Conservation (phyloP, 495 filamentous ascomycete species). For the Lepraria neglecta region DNA sequence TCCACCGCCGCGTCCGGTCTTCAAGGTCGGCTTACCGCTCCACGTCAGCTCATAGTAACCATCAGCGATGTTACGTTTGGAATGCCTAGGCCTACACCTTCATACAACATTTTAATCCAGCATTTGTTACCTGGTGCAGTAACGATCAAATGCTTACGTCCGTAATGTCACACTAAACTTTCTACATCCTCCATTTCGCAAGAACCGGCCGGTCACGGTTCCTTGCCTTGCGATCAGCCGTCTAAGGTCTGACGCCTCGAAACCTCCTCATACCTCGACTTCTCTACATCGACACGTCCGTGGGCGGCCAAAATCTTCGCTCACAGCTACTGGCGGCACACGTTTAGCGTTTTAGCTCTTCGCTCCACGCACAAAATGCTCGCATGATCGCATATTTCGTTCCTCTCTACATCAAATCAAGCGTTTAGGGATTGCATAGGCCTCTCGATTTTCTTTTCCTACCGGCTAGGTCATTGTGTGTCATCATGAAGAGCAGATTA, state of each 20-base stretch:
- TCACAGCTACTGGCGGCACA: slow-evolving; percentile 12
- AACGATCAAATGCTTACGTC: slow-evolving; percentile 9
- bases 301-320: slow-evolving; percentile 3
- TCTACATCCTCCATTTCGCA: slow-evolving; percentile 1
- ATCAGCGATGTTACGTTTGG: background rate
- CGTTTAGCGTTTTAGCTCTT: slow-evolving; percentile 7
- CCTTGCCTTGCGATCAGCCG: slow-evolving; percentile 14
- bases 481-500: background rate
- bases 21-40: background rate
- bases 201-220: slow-evolving; percentile 18
- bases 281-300: slow-evolving; percentile 1
- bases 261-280: background rate
- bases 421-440: slow-evolving; percentile 19
- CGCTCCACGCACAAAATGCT: slow-evolving; percentile 13
- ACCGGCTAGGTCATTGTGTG: slow-evolving; percentile 8
- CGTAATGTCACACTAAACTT: background rate
- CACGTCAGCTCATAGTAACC: background rate
- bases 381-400: slow-evolving; percentile 12
- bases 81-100: background rate
- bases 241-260: slow-evolving; percentile 19
- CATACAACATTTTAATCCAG: background rate
- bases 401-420: slow-evolving; percentile 6
- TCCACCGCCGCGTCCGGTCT: background rate
- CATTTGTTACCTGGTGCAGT: slow-evolving; percentile 1
- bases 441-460: slow-evolving; percentile 11